These are phyloP conservation scores for Huntiella moniliformis DNA, from an alignment of 2,329 filamentous ascomycete species.

Conservation along the genomic window DNA sequence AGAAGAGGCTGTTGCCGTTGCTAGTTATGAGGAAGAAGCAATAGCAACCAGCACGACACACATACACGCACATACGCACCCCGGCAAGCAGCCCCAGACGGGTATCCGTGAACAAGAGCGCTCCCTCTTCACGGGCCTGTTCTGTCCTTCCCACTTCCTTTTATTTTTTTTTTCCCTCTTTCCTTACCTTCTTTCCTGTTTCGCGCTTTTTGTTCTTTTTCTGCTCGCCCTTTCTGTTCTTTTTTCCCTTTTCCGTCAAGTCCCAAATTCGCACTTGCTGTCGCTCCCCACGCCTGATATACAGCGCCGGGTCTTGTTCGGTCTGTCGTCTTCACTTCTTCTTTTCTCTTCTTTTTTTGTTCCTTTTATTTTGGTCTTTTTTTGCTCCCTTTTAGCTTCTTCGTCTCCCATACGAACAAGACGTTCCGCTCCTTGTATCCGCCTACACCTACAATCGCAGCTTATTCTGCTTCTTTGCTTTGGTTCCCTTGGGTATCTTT, in stretches of 20 bases:
- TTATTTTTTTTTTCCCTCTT: not conserved
- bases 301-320: not conserved
- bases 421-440: conserved; percentile 2
- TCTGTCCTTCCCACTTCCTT: not conserved
- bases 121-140: no score
- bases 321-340: not conserved
- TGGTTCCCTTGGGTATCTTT: conserved; percentile 6
- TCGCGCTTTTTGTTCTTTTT: conserved; percentile 6
- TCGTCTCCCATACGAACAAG: conserved; percentile 1
- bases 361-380: conserved; percentile 1
- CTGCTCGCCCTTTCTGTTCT: conserved; percentile 4
- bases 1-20: not conserved
- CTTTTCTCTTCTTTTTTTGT: conserved; percentile 3
- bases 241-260: conserved; percentile 3
- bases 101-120: no score
- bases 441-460: not conserved
- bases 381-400: conserved; percentile 1
- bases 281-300: not conserved
- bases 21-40: not conserved
- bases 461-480: conserved; percentile 1
- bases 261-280: conserved; percentile 4
- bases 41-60: no score
- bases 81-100: no score
- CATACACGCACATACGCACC: no score
- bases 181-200: not conserved